A percentile compares a stretch with the other conserved stretches of the same genome.
phyloP scores from a whole-genome alignment of 2,329 filamentous ascomycete species.

The Neofusicoccum cordaticola region DNA sequence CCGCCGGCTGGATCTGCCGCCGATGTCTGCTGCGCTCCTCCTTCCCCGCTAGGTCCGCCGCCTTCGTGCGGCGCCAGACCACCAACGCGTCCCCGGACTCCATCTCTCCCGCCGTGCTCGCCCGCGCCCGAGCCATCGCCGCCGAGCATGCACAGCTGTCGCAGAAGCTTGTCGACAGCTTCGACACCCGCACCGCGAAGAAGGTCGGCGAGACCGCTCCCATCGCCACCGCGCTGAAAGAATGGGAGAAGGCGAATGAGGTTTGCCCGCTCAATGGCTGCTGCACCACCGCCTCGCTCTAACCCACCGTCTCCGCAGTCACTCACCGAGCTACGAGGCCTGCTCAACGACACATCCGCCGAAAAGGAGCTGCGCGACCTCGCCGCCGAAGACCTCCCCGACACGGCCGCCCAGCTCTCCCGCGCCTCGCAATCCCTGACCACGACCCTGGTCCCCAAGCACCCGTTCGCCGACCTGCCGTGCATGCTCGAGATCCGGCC shows the following conservation, averaged over 20 bases:
- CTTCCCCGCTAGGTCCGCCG: background rate
- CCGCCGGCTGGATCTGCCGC: constrained; percentile 12
- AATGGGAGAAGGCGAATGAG: constrained; percentile 59
- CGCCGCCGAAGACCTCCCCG: constrained; percentile 66
- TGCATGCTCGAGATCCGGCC: constrained; percentile 91
- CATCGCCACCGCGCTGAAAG: constrained; percentile 52
- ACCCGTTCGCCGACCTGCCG: constrained; percentile 85
- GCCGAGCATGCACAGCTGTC: constrained; percentile 55
- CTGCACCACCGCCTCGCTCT: background rate
- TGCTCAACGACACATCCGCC: constrained; percentile 67
- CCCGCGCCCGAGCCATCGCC: constrained; percentile 54
- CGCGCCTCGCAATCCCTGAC: constrained; percentile 67
- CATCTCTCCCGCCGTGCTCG: constrained; percentile 55
- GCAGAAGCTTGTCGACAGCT: constrained; percentile 51
- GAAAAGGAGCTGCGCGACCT: constrained; percentile 60
- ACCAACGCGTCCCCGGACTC: constrained; percentile 22
- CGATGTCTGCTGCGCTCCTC: constrained; percentile 3
- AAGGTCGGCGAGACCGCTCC: constrained; percentile 55
- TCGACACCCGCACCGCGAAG: constrained; percentile 57
- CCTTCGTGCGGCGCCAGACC: constrained; percentile 1
- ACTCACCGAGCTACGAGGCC: constrained; percentile 66
- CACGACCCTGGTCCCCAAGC: constrained; percentile 74
- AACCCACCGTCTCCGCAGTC: constrained; percentile 37
- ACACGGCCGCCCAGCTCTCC: constrained; percentile 61
- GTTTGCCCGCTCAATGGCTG: constrained; percentile 34